A percentile compares a stretch with the other conserved stretches of the same genome.
Evolutionary conservation across 2,329 filamentous ascomycete genomes (phyloP).

Genomic region (Graphilbum fragrans): DNA sequence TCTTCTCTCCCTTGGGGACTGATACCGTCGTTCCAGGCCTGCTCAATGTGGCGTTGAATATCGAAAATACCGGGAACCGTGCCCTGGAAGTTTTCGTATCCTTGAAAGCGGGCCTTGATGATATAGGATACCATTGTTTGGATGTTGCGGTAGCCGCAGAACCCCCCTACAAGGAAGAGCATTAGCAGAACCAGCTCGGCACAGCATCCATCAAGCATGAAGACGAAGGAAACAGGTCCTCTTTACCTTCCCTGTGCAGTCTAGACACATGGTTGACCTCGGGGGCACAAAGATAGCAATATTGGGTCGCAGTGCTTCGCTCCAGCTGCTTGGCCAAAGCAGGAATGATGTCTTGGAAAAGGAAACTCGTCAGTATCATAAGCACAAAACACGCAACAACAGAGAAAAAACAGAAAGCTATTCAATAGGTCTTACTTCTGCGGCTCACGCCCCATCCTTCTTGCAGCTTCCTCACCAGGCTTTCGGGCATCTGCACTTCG

Average conservation of each 20-base stretch:
- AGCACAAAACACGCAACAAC: slow-evolving; percentile 13
- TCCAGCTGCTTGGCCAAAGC: slow-evolving; percentile 52
- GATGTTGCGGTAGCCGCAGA: slow-evolving; percentile 92
- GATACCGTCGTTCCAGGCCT: slow-evolving; percentile 77
- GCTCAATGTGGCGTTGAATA: slow-evolving; percentile 78
- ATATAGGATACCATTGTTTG: slow-evolving; percentile 83
- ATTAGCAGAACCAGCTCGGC: no score
- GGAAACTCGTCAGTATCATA: no score
- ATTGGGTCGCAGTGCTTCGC: slow-evolving; percentile 49
- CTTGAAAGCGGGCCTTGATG: slow-evolving; percentile 41
- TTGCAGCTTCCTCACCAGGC: slow-evolving; percentile 51
- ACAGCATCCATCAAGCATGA: background rate
- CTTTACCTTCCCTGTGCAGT: slow-evolving; percentile 55
- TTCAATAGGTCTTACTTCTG: slow-evolving; percentile 27
- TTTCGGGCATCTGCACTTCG: slow-evolving; percentile 63
- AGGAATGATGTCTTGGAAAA: slow-evolving; percentile 38
- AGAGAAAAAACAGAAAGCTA: slow-evolving; percentile 25
- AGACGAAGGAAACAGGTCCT: background rate
- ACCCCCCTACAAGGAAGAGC: slow-evolving; percentile 48
- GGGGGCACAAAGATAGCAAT: slow-evolving; percentile 70
- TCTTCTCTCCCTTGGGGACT: slow-evolving; percentile 63
- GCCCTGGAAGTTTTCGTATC: slow-evolving; percentile 45
- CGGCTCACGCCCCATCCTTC: slow-evolving; percentile 42
- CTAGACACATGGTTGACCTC: slow-evolving; percentile 71
- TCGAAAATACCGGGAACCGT: slow-evolving; percentile 64